Evolutionary conservation across 306 rosid genomes (phyloP), one percentile per base, ranked within the genome.

Genomic region (Benincasa hispida): DNA sequence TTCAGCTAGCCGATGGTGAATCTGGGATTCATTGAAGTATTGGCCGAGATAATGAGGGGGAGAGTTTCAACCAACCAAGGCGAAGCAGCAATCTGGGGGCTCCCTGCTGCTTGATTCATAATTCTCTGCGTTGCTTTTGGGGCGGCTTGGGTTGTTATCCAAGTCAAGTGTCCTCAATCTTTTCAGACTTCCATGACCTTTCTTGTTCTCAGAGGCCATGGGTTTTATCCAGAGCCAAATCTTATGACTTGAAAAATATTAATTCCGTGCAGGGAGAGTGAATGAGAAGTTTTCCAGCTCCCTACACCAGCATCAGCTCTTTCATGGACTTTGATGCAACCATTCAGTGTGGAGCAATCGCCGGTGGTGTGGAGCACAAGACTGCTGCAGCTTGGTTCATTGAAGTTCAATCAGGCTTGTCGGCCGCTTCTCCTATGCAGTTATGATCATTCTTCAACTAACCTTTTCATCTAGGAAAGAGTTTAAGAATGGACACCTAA

Each of bases 241-340:
- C 72, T 66, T n/a, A 66, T n/a, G 48, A 9, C 37, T 24, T 35
- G n/a, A n/a, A n/a, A n/a, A n/a, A n/a, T n/a, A 27, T 35, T 66
- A 35, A 37, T 37, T 66, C 72, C 30, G n/a, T 66, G 72, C 91
- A 93, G 97, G 91, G 2, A 85, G 77, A 66, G 41, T 93, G 79
- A 81, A 91, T 67, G 85, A 75, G 72, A 86, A 54, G 10, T 93
- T n/a, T 86, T 78, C 86, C 98, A 50, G 98, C 89, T n/a, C 97
- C 98, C 2, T 93, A 88, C 72, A 93, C 93, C 2, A 91, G 91
- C 87, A 91, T n/a, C 88, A 0, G 34, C 86, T 4, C 56, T n/a
- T n/a, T 79, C 77, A 90, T 87, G 91, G n/a, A 85, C 90, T 72
- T 76, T 80, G 50, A 78, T 93, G 88, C 89, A 30, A 88, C 88